These are phyloP conservation scores for Fusarium compactum DNA, from an alignment of 2,329 filamentous ascomycete species.

Conservation along the genomic window DNA sequence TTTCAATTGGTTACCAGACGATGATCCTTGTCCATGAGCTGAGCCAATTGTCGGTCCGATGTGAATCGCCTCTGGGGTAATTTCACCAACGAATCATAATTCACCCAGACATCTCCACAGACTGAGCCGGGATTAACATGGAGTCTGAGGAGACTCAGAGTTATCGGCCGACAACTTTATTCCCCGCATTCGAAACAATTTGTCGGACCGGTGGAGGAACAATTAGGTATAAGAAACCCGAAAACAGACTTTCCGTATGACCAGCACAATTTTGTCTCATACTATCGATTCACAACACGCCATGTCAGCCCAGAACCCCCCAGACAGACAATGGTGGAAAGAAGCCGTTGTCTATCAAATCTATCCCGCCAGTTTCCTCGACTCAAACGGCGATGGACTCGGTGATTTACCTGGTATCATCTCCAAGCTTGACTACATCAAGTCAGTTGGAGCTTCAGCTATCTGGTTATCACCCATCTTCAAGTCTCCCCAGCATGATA, in stretches of 20 bases:
- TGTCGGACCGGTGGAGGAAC: background rate
- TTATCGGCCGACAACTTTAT: background rate
- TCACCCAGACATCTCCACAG: background rate
- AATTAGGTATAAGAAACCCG: slow-evolving; percentile 1
- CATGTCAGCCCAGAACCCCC: slow-evolving; percentile 13
- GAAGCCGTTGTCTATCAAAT: slow-evolving; percentile 48
- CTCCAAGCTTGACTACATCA: slow-evolving; percentile 47
- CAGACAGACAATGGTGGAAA: slow-evolving; percentile 39
- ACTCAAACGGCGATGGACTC: slow-evolving; percentile 41
- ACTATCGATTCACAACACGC: background rate
- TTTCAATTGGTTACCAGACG: background rate
- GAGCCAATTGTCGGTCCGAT: slow-evolving; percentile 14
- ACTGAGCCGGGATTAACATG: background rate
- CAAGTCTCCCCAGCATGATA: slow-evolving; percentile 65
- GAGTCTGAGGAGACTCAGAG: no score
- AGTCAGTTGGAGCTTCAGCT: slow-evolving; percentile 37
- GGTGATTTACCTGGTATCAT: slow-evolving; percentile 43
- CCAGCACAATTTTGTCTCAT: background rate
- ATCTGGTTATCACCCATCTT: slow-evolving; percentile 48
- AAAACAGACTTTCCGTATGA: background rate
- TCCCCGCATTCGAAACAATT: background rate
- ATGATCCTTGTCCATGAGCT: background rate
- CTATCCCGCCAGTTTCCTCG: slow-evolving; percentile 52
- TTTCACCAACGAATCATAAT: slow-evolving; percentile 21
- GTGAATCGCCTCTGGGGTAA: background rate